These are phyloP conservation scores for Benincasa hispida DNA, from an alignment of 306 rosid genomes.

Conservation along the genomic window DNA sequence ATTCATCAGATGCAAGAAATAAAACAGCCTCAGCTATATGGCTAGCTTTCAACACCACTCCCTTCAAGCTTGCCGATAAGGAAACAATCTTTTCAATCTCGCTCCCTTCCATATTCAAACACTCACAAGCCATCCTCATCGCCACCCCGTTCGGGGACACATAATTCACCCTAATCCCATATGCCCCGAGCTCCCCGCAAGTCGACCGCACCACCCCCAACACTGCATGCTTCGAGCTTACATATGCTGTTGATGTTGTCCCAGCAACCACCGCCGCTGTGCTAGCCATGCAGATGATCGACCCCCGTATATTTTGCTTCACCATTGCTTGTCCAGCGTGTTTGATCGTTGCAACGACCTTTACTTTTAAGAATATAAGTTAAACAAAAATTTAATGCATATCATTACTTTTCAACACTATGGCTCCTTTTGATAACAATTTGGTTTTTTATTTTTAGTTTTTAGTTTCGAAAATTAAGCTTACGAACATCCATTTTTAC, in stretches of 20 bases:
- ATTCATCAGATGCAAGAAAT: conserved; percentile 73
- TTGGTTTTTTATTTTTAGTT: too few species aligned
- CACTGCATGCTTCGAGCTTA: conserved; percentile 58
- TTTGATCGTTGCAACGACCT: conserved; percentile 41
- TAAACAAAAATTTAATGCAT: too few species aligned
- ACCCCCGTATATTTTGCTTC: conserved; percentile 27
- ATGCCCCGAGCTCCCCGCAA: conserved; percentile 64
- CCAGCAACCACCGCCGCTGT: conserved; percentile 17
- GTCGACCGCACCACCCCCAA: conserved; percentile 50
- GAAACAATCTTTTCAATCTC: conserved; percentile 32
- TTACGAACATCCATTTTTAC: too few species aligned
- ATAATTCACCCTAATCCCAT: conserved; percentile 71
- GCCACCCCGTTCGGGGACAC: conserved; percentile 76
- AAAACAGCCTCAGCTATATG: conserved; percentile 71
- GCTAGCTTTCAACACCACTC: conserved; percentile 48
- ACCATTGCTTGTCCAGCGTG: conserved; percentile 76
- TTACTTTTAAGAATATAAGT: too few species aligned
- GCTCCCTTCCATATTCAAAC: conserved; percentile 26
- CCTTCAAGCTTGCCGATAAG: conserved; percentile 44
- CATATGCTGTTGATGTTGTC: conserved; percentile 14
- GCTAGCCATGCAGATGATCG: conserved; percentile 71
- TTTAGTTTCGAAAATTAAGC: too few species aligned
- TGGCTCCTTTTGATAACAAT: too few species aligned
- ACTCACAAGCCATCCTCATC: conserved; percentile 41
- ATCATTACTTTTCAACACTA: too few species aligned